phyloP scores from a whole-genome alignment of 2,329 filamentous ascomycete genomes.

The Purpureocillium lavendulum region DNA sequence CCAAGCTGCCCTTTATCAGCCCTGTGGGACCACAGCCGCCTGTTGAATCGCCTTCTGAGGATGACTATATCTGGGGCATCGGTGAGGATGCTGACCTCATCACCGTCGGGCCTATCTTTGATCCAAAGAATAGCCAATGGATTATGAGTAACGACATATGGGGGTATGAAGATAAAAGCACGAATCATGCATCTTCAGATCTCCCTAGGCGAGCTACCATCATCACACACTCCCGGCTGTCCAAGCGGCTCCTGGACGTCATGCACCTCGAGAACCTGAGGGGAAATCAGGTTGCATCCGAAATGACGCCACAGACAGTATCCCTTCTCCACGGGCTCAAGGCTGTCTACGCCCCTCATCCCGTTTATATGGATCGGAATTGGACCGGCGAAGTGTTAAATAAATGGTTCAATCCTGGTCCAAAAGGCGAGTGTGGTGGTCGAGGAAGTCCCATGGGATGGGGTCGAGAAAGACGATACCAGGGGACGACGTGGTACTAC shows the following conservation, averaged over 20 bases:
- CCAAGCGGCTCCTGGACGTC: conserved; percentile 60
- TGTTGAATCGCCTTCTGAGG: conserved; percentile 45
- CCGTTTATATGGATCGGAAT: conserved; percentile 69
- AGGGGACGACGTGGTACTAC: conserved; percentile 55
- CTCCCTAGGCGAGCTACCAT: conserved; percentile 69
- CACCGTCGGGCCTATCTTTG: conserved; percentile 71
- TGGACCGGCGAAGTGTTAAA: conserved; percentile 50
- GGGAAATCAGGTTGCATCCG: conserved; percentile 68
- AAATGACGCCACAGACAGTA: conserved; percentile 70
- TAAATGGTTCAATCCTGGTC: conserved; percentile 53
- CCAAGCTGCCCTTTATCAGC: conserved; percentile 47
- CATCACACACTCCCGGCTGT: conserved; percentile 67
- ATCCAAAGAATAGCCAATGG: conserved; percentile 65
- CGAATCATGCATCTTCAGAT: conserved; percentile 38
- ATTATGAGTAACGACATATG: conserved; percentile 60
- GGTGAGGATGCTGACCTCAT: conserved; percentile 69
- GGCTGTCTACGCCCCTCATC: conserved; percentile 69
- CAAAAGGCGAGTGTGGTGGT: conserved; percentile 44
- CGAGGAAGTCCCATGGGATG: conserved; percentile 49
- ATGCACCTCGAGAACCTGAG: conserved; percentile 72
- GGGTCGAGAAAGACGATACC: conserved; percentile 48
- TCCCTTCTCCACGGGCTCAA: conserved; percentile 72
- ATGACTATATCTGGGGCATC: conserved; percentile 68
- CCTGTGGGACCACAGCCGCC: conserved; percentile 59
- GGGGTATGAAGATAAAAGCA: conserved; percentile 53